Conservation (phyloP, 257 asterid species). For the Striga asiatica region DNA sequence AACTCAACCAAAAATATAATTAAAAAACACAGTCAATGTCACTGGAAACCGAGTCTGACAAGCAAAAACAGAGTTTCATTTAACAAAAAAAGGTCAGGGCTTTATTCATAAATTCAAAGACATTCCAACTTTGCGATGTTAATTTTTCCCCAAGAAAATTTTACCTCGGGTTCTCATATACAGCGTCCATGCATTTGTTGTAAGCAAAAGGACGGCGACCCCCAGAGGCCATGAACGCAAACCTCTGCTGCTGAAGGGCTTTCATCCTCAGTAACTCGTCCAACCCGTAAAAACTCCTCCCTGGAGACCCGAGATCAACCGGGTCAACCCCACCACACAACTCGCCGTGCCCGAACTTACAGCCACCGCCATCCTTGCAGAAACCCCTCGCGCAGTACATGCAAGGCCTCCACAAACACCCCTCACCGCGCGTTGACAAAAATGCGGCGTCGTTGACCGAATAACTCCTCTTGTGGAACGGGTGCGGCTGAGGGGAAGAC, state of each 20-base stretch:
- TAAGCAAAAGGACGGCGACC: conserved; percentile 39
- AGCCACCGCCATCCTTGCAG: conserved; percentile 59
- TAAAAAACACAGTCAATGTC: too few relatives aligned
- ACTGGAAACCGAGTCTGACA: too few relatives aligned
- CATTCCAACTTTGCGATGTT: background rate
- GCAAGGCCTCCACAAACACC: conserved; percentile 62
- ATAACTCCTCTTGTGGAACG: conserved; percentile 57
- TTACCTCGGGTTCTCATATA: conserved; percentile 55
- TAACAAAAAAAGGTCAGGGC: conserved; percentile 9
- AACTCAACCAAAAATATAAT: background rate
- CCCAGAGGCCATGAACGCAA: conserved; percentile 50
- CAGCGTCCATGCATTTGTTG: conserved; percentile 38
- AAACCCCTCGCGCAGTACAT: conserved; percentile 68
- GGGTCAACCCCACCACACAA: conserved; percentile 18
- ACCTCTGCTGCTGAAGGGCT: conserved; percentile 68
- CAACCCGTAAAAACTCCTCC: conserved; percentile 29
- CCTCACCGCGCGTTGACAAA: conserved; percentile 32
- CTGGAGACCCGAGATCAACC: conserved; percentile 50
- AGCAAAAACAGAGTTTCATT: background rate
- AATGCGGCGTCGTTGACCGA: conserved; percentile 62
- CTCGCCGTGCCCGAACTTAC: conserved; percentile 60
- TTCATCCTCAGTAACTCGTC: conserved; percentile 59
- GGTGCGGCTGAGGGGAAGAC: conserved; percentile 21
- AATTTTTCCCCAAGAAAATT: background rate
- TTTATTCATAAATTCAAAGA: background rate